Evolutionary conservation across 352 stramenopile species (phyloP).

Genomic region (Aphanomyces cochlioides): DNA sequence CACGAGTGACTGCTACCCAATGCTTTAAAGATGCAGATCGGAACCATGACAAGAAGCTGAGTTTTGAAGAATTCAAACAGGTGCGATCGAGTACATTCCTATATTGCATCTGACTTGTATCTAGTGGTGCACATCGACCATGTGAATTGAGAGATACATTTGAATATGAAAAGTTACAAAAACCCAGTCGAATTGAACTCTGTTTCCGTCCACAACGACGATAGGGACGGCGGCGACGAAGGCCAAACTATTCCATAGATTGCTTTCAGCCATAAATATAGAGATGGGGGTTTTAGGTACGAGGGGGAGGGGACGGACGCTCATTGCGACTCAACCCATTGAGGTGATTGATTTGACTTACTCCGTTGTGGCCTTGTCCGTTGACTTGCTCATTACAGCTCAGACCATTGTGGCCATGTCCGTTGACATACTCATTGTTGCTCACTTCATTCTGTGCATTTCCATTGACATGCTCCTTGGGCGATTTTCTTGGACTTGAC

Average conservation of each 20-base stretch:
- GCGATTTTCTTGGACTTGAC: no score
- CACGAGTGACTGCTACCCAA: conserved; percentile 67
- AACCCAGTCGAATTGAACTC: not conserved
- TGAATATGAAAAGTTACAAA: no score
- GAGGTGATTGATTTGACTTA: no score
- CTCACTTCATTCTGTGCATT: no score
- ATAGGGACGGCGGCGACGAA: no score
- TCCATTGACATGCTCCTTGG: no score
- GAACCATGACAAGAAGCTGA: conserved; percentile 80
- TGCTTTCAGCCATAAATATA: conserved; percentile 18
- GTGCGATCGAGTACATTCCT: conserved; percentile 36
- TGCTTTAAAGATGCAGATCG: conserved; percentile 84
- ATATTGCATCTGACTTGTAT: not conserved
- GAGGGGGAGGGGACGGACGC: conserved; percentile 3
- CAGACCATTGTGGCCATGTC: no score
- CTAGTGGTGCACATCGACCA: conserved; percentile 30
- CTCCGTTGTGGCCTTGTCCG: no score
- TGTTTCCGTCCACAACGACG: not conserved
- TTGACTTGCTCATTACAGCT: no score
- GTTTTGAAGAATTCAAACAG: conserved; percentile 89
- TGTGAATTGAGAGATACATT: not conserved
- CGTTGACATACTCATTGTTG: no score
- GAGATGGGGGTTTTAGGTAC: not conserved
- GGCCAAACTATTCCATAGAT: not conserved
- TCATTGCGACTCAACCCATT: no score